A percentile compares a stretch with the other conserved stretches of the same genome.
Evolutionary conservation across 2,329 filamentous ascomycete species (phyloP).

Genomic region (Lachnellula hyalina): DNA sequence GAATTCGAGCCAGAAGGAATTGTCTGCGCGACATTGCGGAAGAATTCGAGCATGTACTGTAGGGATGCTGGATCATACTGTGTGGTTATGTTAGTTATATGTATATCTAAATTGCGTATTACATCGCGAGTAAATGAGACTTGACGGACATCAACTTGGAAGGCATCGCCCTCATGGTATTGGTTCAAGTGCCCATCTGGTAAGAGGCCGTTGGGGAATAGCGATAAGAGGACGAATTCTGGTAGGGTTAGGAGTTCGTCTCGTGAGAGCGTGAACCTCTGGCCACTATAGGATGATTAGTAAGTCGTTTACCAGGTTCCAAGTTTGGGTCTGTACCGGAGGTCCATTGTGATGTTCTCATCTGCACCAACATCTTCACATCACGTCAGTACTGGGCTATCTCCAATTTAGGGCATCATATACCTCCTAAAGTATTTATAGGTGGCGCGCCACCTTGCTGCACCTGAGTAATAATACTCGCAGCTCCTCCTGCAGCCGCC

Average conservation of each 20-base stretch:
- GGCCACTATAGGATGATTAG: slow-evolving; percentile 59
- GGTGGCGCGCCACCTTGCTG: slow-evolving; percentile 83
- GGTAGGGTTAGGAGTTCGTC: slow-evolving; percentile 93
- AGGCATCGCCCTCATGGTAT: slow-evolving; percentile 87
- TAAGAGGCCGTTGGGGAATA: slow-evolving; percentile 97
- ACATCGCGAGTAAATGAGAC: slow-evolving; percentile 29
- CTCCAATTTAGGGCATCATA: slow-evolving; percentile 25
- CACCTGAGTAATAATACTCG: slow-evolving; percentile 99
- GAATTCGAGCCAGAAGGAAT: slow-evolving; percentile 72
- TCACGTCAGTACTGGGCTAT: slow-evolving; percentile 7
- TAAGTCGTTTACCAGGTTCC: slow-evolving; percentile 7
- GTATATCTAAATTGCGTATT: slow-evolving; percentile 35
- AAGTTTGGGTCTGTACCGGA: slow-evolving; percentile 58
- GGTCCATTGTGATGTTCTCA: slow-evolving; percentile 90
- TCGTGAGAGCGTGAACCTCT: slow-evolving; percentile 85
- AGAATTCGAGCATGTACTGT: slow-evolving; percentile 99
- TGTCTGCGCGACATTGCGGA: slow-evolving; percentile 92
- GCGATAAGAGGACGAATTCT: slow-evolving; percentile 94
- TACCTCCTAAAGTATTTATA: slow-evolving; percentile 84
- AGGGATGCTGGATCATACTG: slow-evolving; percentile 96
- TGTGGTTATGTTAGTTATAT: slow-evolving; percentile 39
- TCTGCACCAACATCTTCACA: slow-evolving; percentile 71
- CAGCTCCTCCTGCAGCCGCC: slow-evolving; percentile 92
- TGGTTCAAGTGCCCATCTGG: slow-evolving; percentile 94
- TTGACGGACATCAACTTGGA: slow-evolving; percentile 88